phyloP scores from a whole-genome alignment of 305 asterid species.

The Fraxinus floribunda region DNA sequence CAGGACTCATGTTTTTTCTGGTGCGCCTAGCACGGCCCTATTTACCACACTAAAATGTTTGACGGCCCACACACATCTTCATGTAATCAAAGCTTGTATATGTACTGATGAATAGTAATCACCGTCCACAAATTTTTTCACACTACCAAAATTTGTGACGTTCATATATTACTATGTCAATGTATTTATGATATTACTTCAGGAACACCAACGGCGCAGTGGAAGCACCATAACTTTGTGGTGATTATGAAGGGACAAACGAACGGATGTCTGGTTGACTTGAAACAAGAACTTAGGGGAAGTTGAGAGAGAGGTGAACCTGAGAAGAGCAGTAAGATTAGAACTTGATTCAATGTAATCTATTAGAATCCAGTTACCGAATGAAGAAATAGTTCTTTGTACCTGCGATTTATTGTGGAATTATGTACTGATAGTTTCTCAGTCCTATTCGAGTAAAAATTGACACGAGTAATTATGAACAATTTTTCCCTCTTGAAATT shows the following conservation, averaged over 20 bases:
- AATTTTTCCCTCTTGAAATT: not conserved
- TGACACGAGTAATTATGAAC: not conserved
- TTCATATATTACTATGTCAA: not conserved
- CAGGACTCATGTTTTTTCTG: not conserved
- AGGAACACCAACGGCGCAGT: slow-evolving; percentile 32
- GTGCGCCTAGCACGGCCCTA: not conserved
- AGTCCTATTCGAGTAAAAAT: not conserved
- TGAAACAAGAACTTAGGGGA: not conserved
- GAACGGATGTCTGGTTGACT: not conserved
- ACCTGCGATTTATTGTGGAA: not conserved
- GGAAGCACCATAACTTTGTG: slow-evolving; percentile 13
- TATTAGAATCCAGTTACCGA: not conserved
- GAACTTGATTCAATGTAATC: not conserved
- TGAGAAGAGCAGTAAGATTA: not conserved
- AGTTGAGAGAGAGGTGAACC: not conserved
- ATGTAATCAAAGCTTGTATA: not conserved
- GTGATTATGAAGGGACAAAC: slow-evolving; percentile 2
- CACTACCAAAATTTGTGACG: not conserved
- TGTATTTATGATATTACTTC: slow-evolving; percentile 16
- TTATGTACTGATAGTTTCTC: not conserved
- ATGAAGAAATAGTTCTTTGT: not conserved
- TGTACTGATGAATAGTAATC: not conserved
- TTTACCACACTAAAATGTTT: not conserved
- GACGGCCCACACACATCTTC: not conserved
- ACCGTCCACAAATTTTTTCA: not conserved